Conservation (phyloP, 1,139 yeast genomes). For the Lodderomyces elongisporus region DNA sequence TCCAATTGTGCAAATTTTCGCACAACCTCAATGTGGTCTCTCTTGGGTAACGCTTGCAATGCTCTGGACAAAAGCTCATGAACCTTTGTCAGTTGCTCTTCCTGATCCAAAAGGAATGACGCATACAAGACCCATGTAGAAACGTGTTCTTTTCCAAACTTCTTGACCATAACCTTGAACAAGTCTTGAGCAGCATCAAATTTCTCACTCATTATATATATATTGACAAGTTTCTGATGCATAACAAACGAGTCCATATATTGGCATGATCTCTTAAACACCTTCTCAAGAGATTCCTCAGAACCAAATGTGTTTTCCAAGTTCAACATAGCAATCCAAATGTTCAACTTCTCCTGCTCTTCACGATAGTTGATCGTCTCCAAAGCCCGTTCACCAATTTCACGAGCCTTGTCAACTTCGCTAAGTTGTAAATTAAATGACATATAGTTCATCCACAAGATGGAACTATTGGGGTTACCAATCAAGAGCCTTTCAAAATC, state of each 20-base stretch:
- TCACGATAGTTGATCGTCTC: conserved; percentile 87
- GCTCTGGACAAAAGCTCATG: conserved; percentile 71
- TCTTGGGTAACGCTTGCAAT: conserved; percentile 64
- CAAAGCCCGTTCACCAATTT: conserved; percentile 86
- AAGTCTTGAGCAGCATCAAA: conserved; percentile 63
- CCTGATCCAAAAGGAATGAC: conserved; percentile 59
- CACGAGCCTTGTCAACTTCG: conserved; percentile 92
- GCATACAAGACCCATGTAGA: conserved; percentile 80
- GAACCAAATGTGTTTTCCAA: conserved; percentile 92
- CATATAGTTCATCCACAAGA: conserved; percentile 97
- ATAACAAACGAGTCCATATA: conserved; percentile 83
- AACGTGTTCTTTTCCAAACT: conserved; percentile 62
- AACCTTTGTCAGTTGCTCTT: conserved; percentile 43
- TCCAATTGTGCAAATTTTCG: conserved; percentile 88
- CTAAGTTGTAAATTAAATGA: conserved; percentile 93
- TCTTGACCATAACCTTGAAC: conserved; percentile 67
- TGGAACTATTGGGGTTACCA: conserved; percentile 91
- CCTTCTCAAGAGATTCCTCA: conserved; percentile 72
- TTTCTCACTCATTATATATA: conserved; percentile 71
- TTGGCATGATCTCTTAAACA: conserved; percentile 79
- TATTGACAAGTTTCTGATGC: conserved; percentile 74
- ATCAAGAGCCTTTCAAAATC: conserved; percentile 90
- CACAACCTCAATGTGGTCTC: conserved; percentile 75
- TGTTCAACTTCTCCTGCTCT: conserved; percentile 87
- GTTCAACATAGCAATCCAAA: conserved; percentile 93